These are phyloP conservation scores for Nakaseomyces bracarensis DNA, from an alignment of 1,139 yeast genomes.

Conservation along the genomic window DNA sequence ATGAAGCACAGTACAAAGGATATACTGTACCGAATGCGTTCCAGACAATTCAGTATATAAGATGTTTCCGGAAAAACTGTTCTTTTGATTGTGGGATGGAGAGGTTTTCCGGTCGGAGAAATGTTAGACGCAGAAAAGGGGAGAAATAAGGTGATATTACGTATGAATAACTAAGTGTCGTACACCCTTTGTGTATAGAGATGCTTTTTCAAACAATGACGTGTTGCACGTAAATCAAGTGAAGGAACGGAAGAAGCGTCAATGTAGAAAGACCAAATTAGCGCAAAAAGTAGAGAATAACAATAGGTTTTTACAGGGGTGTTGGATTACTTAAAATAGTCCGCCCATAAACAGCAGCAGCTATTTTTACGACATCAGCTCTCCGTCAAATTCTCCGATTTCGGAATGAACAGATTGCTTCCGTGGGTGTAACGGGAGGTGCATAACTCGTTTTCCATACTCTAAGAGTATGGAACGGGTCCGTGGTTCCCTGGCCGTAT, in stretches of 20 bases:
- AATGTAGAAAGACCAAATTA: neutral
- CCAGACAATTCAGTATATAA: too few relatives aligned
- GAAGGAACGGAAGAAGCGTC: neutral
- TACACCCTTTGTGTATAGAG: neutral
- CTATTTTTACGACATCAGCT: neutral
- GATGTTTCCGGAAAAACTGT: neutral
- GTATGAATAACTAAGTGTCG: neutral
- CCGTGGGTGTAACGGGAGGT: neutral
- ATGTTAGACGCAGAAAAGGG: neutral
- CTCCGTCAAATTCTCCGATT: neutral
- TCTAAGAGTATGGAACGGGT: too few relatives aligned
- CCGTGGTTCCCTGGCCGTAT: neutral
- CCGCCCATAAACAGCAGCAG: too few relatives aligned
- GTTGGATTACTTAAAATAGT: too few relatives aligned
- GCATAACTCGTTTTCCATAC: too few relatives aligned
- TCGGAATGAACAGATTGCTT: neutral
- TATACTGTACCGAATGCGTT: too few relatives aligned
- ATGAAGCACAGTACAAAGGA: neutral
- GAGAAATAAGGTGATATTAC: neutral
- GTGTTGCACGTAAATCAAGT: constrained; percentile 1
- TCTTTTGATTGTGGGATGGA: neutral
- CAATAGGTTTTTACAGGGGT: too few relatives aligned
- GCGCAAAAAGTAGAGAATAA: too few relatives aligned
- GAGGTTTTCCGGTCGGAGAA: neutral
- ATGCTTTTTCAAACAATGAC: constrained; percentile 1